A percentile compares a stretch with the other conserved stretches of the same genome.
These are phyloP conservation scores for Arachis monticola DNA, from an alignment of 331 rosid species.

Conservation along the genomic window DNA sequence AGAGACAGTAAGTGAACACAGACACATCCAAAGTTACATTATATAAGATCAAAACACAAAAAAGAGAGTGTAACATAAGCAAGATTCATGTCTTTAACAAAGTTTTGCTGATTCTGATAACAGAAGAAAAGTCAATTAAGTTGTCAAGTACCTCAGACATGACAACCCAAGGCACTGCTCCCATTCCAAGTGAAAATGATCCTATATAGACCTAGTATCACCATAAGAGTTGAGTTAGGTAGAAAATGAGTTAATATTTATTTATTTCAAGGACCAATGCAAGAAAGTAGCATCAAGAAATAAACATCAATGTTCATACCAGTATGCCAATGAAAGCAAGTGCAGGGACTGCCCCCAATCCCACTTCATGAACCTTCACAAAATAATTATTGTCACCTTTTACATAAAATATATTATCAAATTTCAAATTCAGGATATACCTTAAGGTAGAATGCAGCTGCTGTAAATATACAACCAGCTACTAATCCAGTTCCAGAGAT, in stretches of 20 bases:
- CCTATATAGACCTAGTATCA: slow-evolving; percentile 69
- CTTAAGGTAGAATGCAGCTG: slow-evolving; percentile 85
- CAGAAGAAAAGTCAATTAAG: slow-evolving; percentile 46
- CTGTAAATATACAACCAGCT: slow-evolving; percentile 63
- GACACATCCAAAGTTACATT: not conserved
- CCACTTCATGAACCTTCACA: slow-evolving; percentile 62
- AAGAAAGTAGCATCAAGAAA: not conserved
- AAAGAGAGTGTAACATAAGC: not conserved
- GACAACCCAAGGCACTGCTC: slow-evolving; percentile 94
- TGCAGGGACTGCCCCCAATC: slow-evolving; percentile 60
- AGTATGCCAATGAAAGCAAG: slow-evolving; percentile 78
- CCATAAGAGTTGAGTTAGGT: slow-evolving; percentile 12
- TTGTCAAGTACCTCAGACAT: slow-evolving; percentile 82
- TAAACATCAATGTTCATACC: slow-evolving; percentile 49
- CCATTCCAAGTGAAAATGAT: slow-evolving; percentile 87
- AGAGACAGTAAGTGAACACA: no score
- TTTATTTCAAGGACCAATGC: not conserved
- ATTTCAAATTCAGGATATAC: slow-evolving; percentile 42
- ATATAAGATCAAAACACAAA: not conserved
- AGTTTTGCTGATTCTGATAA: slow-evolving; percentile 27
- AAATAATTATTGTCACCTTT: slow-evolving; percentile 20
- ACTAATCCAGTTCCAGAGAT: slow-evolving; percentile 76
- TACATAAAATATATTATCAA: slow-evolving; percentile 8
- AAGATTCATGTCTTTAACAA: not conserved
- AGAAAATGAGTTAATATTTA: not conserved